Base-by-base conservation (phyloP, 129 eudicot genomes). In the Artemisia tridentata region DNA sequence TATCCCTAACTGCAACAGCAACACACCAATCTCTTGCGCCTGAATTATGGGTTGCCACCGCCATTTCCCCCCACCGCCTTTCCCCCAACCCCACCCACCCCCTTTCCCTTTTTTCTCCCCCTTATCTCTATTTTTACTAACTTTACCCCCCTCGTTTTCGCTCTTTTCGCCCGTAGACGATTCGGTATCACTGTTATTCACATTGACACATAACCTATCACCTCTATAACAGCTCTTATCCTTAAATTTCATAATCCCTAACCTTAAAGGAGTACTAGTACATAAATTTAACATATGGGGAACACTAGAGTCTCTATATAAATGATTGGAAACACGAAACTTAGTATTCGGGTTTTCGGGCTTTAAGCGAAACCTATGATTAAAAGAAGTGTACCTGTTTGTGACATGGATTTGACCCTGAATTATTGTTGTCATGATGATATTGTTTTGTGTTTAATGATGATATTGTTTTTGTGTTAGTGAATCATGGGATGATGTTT, bases 21-120 rank as follows among this genome's bases (percentile, higher is more conserved):
- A 67, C 4, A 89, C 86, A 57, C 95, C 96, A 60, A 87, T 82
- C 66, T 93, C 98, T 58, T 89, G 98, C 11, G 95, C 98, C 50
- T 89, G 96, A 76, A 93, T 77, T 47, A 89, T 81, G 13, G 97
- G 98, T 29, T 93, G 88, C 97, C 98, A 93, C 77, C 77, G 65
- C 97, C 96, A 89, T 48, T 93, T 89, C 20, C 83, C 82, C 18
- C 82, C 73, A 6, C 80, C 80, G 14, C 29, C 29, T 48, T 76
- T 76, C 1, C 82, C 84, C 64, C 79, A 74, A 67, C 82, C 68
- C 92, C 89, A 87, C 75, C 90, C 85, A 16, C 95, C 86, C 17
- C 95, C 87, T 56, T 84, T 87, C 75, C 88, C 86, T 71, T 85
- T 83, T 69, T 85, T 85, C 80, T 87, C 89, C 71, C 83, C 89